A percentile compares a stretch with the other conserved stretches of the same genome.
Evolutionary conservation across 1,139 yeast genomes (phyloP).

Genomic region (Sugiyamaella neomexicana): DNA sequence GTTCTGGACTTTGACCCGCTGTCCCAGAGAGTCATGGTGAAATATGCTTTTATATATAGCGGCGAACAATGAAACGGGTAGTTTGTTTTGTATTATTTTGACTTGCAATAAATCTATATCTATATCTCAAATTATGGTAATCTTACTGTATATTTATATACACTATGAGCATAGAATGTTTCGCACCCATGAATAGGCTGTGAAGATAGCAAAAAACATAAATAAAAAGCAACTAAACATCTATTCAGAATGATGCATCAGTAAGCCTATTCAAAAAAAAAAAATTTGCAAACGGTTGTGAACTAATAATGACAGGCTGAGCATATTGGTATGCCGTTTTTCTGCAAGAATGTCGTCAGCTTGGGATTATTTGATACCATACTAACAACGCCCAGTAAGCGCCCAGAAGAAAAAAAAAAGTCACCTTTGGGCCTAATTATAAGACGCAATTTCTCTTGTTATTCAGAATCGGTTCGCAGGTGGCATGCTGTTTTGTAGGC

Average conservation of each 20-base stretch:
- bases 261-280: background rate
- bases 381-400: background rate
- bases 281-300: constrained; percentile 2
- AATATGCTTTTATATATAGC: background rate
- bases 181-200: background rate
- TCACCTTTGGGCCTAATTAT: background rate
- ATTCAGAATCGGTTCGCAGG: too few relatives aligned
- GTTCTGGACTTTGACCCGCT: background rate
- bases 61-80: background rate
- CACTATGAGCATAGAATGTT: constrained; percentile 1
- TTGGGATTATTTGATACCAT: constrained; percentile 3
- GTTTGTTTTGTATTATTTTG: background rate
- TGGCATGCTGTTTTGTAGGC: too few relatives aligned
- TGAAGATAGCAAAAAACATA: background rate
- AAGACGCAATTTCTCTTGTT: too few relatives aligned
- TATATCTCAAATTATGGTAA: constrained; percentile 8
- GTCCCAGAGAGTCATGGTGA: constrained; percentile 9
- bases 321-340: background rate
- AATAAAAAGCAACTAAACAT: background rate
- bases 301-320: background rate
- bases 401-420: background rate
- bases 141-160: constrained; percentile 6
- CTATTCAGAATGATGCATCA: background rate
- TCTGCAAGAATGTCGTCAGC: constrained; percentile 15
- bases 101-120: background rate